Conservation (phyloP, 805 yeast species). For the Lipomyces chichibuensis region DNA sequence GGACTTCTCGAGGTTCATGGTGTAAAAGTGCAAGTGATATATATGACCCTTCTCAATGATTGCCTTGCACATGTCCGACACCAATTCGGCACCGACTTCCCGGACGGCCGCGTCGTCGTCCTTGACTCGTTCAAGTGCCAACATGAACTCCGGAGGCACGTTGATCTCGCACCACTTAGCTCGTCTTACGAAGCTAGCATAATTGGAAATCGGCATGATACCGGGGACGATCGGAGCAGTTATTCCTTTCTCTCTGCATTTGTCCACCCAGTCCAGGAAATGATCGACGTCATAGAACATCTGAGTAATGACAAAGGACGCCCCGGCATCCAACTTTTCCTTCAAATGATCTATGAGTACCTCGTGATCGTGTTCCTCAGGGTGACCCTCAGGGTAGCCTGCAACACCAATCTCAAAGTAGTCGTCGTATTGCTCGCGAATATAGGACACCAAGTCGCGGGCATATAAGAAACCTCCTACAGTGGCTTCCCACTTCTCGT, state of each 20-base stretch:
- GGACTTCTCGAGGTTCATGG: slow-evolving; percentile 94
- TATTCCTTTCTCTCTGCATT: slow-evolving; percentile 71
- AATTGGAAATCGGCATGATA: slow-evolving; percentile 97
- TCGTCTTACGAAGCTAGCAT: slow-evolving; percentile 87
- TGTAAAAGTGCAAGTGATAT: slow-evolving; percentile 90
- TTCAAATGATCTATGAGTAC: slow-evolving; percentile 65
- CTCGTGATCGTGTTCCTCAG: slow-evolving; percentile 70
- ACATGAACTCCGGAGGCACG: slow-evolving; percentile 74
- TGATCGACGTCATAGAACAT: slow-evolving; percentile 94
- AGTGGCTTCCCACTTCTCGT: slow-evolving; percentile 37
- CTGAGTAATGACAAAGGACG: slow-evolving; percentile 90
- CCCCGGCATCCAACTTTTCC: slow-evolving; percentile 92
- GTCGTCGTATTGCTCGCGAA: slow-evolving; percentile 75
- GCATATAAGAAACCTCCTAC: slow-evolving; percentile 89
- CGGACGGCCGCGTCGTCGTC: slow-evolving; percentile 90
- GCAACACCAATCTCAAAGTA: slow-evolving; percentile 96
- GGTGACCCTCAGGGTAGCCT: slow-evolving; percentile 96
- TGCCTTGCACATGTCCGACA: slow-evolving; percentile 79
- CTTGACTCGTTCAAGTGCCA: slow-evolving; percentile 74
- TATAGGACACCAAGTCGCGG: slow-evolving; percentile 78
- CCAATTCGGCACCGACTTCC: slow-evolving; percentile 77
- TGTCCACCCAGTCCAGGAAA: slow-evolving; percentile 79
- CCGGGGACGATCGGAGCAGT: slow-evolving; percentile 92
- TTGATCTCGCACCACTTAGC: slow-evolving; percentile 90
- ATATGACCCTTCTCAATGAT: slow-evolving; percentile 70